Evolutionary conservation across 768 basidiomycete species (phyloP), one percentile per base, ranked within the genome.

Genomic region (Mycena vulgaris): DNA sequence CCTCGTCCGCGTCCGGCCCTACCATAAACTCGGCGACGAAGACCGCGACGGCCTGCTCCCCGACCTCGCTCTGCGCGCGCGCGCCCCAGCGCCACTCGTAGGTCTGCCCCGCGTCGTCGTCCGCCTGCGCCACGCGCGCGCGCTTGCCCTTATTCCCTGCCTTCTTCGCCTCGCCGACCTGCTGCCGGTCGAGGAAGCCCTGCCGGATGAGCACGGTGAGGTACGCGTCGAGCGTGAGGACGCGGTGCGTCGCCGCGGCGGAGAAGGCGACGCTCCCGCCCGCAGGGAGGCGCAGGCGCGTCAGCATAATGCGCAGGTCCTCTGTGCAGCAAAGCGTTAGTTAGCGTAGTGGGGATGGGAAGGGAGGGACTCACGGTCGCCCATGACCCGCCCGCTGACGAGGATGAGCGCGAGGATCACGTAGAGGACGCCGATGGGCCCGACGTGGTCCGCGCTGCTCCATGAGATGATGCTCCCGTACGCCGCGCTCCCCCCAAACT

Each of bases 1-100:
- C 82, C 3, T 82, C 82, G 4, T 81, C 82, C 51, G 75, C 82
- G 40, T 79, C 78, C 48, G 81, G 79, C 25, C 75, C 86, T 39
- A 88, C 85, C 92, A 95, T 95, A 74, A 96, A 93, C 74, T 94
- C 90, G 2, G 90, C 90, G 2, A 97, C 85, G 75, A 97, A 97
- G 63, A 81, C 82, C 1, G 90, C 93, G 10, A 96, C 83, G 16
- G 85, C 90, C 67, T 85, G 81, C 80, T 98, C 97, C 1, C 94
- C 92, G 5, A 98, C 89, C 80, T 98, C 97, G 35, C 89, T 89
- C 40, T 92, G 87, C 2, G 95, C 90, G 33, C 94, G 87, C 31
- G 87, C 83, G 4, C 96, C 96, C 96, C 96, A 98, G 19, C 90
- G 88, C 95, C 82, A 68, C 80, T 76, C 73, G 60, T 71, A 76